These are phyloP conservation scores for Hemileccinum impolitum DNA, from an alignment of 768 basidiomycete species.

Conservation along the genomic window DNA sequence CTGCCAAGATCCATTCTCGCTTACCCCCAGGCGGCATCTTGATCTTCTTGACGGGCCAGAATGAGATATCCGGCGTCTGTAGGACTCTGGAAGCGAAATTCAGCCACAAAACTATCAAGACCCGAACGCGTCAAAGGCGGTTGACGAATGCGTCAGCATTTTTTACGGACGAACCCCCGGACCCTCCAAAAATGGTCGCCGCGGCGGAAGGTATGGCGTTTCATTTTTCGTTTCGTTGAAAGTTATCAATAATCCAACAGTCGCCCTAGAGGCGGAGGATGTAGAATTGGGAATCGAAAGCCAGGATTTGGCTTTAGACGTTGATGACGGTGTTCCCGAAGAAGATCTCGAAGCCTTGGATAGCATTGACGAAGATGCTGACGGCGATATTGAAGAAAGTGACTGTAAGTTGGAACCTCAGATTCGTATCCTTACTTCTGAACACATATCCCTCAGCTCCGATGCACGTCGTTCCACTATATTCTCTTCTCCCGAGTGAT, in stretches of 20 bases:
- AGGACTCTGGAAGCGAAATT: constrained; percentile 76
- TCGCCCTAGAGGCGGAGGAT: constrained; percentile 79
- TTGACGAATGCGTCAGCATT: constrained; percentile 24
- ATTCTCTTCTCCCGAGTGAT: constrained; percentile 88
- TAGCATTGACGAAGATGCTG: constrained; percentile 62
- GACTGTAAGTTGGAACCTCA: constrained; percentile 47
- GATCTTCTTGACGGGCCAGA: constrained; percentile 93
- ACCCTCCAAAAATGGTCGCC: constrained; percentile 14
- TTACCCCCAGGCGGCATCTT: constrained; percentile 92
- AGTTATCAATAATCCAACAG: constrained; percentile 30
- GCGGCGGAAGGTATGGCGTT: constrained; percentile 16
- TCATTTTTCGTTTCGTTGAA: neutral
- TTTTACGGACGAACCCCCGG: constrained; percentile 25
- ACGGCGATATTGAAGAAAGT: constrained; percentile 57
- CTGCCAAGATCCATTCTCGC: constrained; percentile 86
- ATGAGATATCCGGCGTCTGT: constrained; percentile 87
- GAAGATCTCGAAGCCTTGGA: constrained; percentile 74
- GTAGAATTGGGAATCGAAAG: constrained; percentile 57
- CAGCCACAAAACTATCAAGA: constrained; percentile 59
- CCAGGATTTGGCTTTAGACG: constrained; percentile 63
- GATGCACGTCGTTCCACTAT: constrained; percentile 92
- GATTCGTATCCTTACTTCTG: constrained; percentile 2
- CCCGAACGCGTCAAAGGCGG: constrained; percentile 40
- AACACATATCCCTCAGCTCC: constrained; percentile 52
- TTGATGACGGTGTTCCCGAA: constrained; percentile 56